Conservation (phyloP, 495 filamentous ascomycete genomes). For the Penicillium odoratum region DNA sequence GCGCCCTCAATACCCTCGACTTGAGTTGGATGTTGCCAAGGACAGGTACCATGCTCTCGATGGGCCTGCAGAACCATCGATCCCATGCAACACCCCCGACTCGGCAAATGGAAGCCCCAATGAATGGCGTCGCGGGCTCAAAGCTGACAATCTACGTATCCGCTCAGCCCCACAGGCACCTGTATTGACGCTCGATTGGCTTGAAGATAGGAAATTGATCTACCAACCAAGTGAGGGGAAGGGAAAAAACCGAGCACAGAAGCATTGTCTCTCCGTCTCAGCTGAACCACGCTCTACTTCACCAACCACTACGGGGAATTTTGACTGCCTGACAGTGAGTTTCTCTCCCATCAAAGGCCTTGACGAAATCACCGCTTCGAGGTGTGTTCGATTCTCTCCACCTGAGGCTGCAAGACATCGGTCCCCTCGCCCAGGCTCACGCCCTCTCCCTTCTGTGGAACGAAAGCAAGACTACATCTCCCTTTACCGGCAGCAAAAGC, state of each 20-base stretch:
- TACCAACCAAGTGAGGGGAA: background rate
- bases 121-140: background rate
- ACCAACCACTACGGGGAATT: background rate
- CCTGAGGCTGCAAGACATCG: background rate
- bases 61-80: slow-evolving; percentile 15
- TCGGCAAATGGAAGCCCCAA: slow-evolving; percentile 18
- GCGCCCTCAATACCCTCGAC: slow-evolving; percentile 14
- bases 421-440: background rate
- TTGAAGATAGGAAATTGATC: slow-evolving; percentile 7
- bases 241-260: background rate
- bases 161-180: slow-evolving; percentile 10
- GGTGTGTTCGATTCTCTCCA: slow-evolving; percentile 23
- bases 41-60: slow-evolving; percentile 26
- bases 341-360: background rate
- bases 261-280: slow-evolving; percentile 10
- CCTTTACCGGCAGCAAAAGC: slow-evolving; percentile 17
- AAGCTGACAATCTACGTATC: slow-evolving; percentile 9
- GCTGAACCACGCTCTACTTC: slow-evolving; percentile 4
- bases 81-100: slow-evolving; percentile 30
- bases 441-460: slow-evolving; percentile 15
- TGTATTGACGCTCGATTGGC: slow-evolving; percentile 18
- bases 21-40: slow-evolving; percentile 23
- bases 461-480: slow-evolving; percentile 17
- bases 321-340: background rate
- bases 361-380: background rate